Conservation (phyloP, 768 basidiomycete genomes). For the Mycena galopus region DNA sequence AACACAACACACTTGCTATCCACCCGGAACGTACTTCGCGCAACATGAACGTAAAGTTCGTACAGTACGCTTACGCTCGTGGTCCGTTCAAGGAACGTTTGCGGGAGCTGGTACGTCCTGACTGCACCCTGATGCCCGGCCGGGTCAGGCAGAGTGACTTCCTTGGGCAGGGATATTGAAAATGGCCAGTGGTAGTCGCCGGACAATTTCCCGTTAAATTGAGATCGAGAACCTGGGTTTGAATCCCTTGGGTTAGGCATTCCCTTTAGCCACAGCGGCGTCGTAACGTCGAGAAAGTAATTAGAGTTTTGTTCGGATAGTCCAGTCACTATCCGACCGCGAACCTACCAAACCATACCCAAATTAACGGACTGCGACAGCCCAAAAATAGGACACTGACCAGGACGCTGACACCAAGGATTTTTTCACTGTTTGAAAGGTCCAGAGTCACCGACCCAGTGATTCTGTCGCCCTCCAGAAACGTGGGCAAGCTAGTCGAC, state of each 20-base stretch:
- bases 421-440: slow-evolving; percentile 46
- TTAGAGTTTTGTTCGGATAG: slow-evolving; percentile 7
- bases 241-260: slow-evolving; percentile 22
- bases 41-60: slow-evolving; percentile 52
- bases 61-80: slow-evolving; percentile 52
- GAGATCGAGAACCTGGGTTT: background rate
- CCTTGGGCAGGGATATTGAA: slow-evolving; percentile 53
- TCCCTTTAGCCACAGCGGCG: slow-evolving; percentile 36
- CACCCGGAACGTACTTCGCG: slow-evolving; percentile 52
- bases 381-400: slow-evolving; percentile 42
- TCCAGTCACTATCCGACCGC: slow-evolving; percentile 31
- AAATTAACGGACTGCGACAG: too few relatives aligned
- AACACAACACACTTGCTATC: slow-evolving; percentile 55
- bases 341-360: slow-evolving; percentile 4
- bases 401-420: slow-evolving; percentile 53
- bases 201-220: slow-evolving; percentile 48
- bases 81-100: slow-evolving; percentile 52
- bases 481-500: slow-evolving; percentile 41
- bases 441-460: slow-evolving; percentile 33
- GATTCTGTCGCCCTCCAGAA: slow-evolving; percentile 40
- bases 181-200: slow-evolving; percentile 57
- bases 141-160: slow-evolving; percentile 38
- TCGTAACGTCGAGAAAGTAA: slow-evolving; percentile 30
- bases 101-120: slow-evolving; percentile 43
- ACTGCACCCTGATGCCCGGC: slow-evolving; percentile 19